Conservation (phyloP, 148 eudicot species). For the Dysphania ambrosioides region DNA sequence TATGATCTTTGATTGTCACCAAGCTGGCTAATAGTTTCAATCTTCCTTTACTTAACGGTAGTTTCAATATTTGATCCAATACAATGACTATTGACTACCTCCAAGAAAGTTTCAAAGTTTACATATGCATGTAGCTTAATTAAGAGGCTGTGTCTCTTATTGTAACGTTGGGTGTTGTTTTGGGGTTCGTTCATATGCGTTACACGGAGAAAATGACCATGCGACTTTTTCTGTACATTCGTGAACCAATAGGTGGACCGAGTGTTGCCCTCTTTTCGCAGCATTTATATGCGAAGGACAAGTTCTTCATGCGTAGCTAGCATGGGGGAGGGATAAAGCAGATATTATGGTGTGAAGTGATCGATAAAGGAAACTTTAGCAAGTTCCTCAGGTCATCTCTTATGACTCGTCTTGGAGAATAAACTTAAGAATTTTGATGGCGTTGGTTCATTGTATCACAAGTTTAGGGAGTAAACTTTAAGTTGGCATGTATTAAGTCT, state of each 20-base stretch:
- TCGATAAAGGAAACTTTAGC: background rate
- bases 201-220: no score
- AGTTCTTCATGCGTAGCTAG: background rate
- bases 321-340: no score
- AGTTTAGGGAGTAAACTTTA: no score
- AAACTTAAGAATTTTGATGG: no score
- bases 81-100: conserved; percentile 70
- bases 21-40: background rate
- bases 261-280: background rate
- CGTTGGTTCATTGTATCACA: no score
- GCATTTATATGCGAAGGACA: background rate
- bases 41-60: conserved; percentile 18
- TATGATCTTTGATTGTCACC: background rate
- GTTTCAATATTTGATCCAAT: conserved; percentile 56
- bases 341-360: background rate
- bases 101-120: conserved; percentile 40
- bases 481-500: no score
- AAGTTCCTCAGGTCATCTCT: no score
- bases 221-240: no score
- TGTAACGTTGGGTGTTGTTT: no score
- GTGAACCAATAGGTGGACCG: no score
- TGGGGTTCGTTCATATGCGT: background rate
- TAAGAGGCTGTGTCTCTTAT: no score
- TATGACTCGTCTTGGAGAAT: no score
- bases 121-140: conserved; percentile 35